phyloP scores from a whole-genome alignment of 2,329 filamentous ascomycete species.

The Pyrenophora teres region DNA sequence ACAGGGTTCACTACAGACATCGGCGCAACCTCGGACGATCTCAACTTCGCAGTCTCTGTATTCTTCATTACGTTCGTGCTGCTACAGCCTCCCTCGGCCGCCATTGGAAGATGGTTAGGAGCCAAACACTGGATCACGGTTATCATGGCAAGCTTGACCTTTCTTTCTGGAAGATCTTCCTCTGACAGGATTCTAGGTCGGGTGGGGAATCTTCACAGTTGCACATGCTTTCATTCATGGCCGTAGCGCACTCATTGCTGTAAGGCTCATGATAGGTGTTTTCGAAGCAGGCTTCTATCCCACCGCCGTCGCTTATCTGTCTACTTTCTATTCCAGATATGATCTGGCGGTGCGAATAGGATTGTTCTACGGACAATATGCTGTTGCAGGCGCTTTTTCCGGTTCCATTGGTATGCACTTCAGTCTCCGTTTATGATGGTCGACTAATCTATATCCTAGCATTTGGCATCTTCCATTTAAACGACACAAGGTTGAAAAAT shows the following conservation, averaged over 20 bases:
- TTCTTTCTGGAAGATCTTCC: not conserved
- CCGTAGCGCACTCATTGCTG: slow-evolving; percentile 21
- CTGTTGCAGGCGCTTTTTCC: slow-evolving; percentile 50
- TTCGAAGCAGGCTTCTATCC: slow-evolving; percentile 62
- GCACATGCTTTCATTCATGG: slow-evolving; percentile 30
- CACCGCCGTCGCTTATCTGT: slow-evolving; percentile 58
- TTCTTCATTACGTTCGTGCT: slow-evolving; percentile 34
- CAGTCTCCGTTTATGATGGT: not conserved
- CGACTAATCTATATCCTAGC: slow-evolving; percentile 15
- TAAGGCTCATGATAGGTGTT: slow-evolving; percentile 44
- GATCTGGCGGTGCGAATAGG: slow-evolving; percentile 53
- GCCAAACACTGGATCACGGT: slow-evolving; percentile 25
- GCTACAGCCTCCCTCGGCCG: slow-evolving; percentile 28
- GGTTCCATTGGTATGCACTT: slow-evolving; percentile 42
- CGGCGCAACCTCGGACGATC: slow-evolving; percentile 24
- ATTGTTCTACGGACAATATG: slow-evolving; percentile 51
- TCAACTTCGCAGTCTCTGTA: slow-evolving; percentile 32
- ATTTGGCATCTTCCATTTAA: slow-evolving; percentile 55
- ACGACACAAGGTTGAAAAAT: slow-evolving; percentile 50
- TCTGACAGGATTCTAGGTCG: slow-evolving; percentile 18
- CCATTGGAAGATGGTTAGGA: slow-evolving; percentile 27
- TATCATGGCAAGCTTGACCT: slow-evolving; percentile 20
- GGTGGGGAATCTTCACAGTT: slow-evolving; percentile 31
- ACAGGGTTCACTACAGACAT: slow-evolving; percentile 31
- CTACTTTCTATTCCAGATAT: slow-evolving; percentile 54